Conservation (phyloP, 1,139 yeast genomes). For the Protomyces macrosporus region DNA sequence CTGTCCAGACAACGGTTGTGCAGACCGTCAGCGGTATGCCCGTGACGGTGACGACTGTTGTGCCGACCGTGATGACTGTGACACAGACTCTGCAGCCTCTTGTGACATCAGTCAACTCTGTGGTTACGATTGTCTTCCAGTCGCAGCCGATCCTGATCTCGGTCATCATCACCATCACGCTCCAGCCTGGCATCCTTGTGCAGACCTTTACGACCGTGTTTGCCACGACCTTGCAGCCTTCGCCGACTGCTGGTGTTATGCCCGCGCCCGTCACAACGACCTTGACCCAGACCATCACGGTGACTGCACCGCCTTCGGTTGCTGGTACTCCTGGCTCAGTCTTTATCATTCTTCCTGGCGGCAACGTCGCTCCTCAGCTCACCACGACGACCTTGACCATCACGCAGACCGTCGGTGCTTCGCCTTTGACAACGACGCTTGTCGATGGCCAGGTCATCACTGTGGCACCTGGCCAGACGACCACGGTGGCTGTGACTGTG, state of each 20-base stretch:
- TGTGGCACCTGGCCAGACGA: slow-evolving; percentile 14
- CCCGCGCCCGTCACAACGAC: slow-evolving; percentile 3
- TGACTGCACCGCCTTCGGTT: slow-evolving; percentile 3
- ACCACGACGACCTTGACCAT: background rate
- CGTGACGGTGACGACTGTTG: background rate
- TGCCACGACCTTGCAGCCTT: slow-evolving; percentile 1
- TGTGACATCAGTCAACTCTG: background rate
- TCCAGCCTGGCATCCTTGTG: background rate
- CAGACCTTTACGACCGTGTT: slow-evolving; percentile 7
- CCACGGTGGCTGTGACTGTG: slow-evolving; percentile 7
- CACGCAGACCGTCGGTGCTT: slow-evolving; percentile 12
- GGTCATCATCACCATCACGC: slow-evolving; percentile 9
- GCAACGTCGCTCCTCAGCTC: background rate
- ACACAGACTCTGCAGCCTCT: background rate
- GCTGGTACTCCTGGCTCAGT: background rate
- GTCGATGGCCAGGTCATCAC: background rate
- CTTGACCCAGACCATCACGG: slow-evolving; percentile 10
- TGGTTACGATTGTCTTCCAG: background rate
- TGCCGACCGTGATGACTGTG: background rate
- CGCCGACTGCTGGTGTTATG: slow-evolving; percentile 1
- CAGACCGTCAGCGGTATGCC: background rate
- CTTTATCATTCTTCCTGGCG: background rate
- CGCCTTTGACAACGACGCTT: slow-evolving; percentile 3
- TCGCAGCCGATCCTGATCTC: background rate
- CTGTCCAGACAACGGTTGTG: background rate